Conservation (phyloP, 2,329 filamentous ascomycete genomes). For the Diaporthe amygdali region DNA sequence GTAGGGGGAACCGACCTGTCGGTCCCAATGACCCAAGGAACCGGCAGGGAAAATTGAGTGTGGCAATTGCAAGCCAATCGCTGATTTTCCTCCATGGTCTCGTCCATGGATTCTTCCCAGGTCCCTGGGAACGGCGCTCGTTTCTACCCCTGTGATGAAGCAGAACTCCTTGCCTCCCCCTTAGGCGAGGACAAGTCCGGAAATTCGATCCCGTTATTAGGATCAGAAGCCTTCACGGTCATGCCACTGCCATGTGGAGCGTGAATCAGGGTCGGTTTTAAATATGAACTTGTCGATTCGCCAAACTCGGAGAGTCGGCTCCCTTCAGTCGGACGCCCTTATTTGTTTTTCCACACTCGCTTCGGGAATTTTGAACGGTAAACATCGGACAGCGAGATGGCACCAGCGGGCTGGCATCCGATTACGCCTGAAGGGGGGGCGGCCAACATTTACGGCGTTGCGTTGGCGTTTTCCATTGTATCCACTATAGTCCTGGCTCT, state of each 20-base stretch:
- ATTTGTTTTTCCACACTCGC: background rate
- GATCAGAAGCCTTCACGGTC: background rate
- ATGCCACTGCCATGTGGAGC: background rate
- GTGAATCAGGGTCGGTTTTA: background rate
- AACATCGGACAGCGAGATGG: background rate
- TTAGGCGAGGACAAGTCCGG: background rate
- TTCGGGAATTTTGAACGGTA: background rate
- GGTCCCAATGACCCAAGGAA: no score
- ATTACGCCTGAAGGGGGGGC: background rate
- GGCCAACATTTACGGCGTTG: background rate
- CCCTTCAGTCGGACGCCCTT: background rate
- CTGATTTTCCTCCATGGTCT: background rate
- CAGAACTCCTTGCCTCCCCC: background rate
- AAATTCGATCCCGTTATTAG: background rate
- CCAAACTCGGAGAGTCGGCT: background rate
- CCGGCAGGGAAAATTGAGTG: no score
- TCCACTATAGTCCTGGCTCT: conserved; percentile 8
- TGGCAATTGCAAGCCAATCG: background rate
- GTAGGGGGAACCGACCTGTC: background rate
- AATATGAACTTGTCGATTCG: background rate
- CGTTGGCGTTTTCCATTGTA: conserved; percentile 1
- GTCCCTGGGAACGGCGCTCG: background rate
- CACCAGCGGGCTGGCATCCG: conserved; percentile 3
- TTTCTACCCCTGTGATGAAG: background rate
- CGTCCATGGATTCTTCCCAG: background rate